Conservation (phyloP, 306 rosid genomes). For the Begonia fuchsioides region DNA sequence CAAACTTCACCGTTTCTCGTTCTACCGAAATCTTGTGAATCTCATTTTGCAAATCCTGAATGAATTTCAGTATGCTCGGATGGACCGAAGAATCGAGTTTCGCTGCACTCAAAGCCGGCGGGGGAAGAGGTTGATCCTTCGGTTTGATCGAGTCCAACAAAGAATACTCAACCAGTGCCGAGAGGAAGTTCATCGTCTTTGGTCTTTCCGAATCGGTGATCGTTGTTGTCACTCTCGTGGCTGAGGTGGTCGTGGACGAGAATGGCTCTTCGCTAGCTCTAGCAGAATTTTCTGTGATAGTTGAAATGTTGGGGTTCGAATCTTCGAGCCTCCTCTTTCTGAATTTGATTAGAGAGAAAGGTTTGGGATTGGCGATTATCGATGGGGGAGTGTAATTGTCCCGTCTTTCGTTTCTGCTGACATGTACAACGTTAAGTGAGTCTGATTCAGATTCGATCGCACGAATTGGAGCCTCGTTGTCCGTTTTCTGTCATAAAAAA, state of each 20-base stretch:
- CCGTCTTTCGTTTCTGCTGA: conserved; percentile 66
- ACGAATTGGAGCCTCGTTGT: conserved; percentile 29
- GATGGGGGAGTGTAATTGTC: conserved; percentile 35
- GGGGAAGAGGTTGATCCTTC: conserved; percentile 23
- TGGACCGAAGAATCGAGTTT: conserved; percentile 37
- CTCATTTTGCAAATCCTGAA: conserved; percentile 56
- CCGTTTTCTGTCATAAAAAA: conserved; percentile 36
- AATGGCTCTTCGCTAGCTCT: conserved; percentile 46
- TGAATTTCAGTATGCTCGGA: conserved; percentile 51
- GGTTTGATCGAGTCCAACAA: conserved; percentile 68
- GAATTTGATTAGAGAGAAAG: conserved; percentile 45
- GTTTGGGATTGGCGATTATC: conserved; percentile 35
- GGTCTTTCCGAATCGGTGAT: conserved; percentile 7
- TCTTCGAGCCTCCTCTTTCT: conserved; percentile 56
- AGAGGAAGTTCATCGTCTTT: conserved; percentile 54
- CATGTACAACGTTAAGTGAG: conserved; percentile 31
- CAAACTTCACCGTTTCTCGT: conserved; percentile 69
- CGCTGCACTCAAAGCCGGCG: conserved; percentile 29
- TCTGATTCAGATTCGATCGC: conserved; percentile 51
- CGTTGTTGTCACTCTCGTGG: conserved; percentile 22
- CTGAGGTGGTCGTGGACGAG: conserved; percentile 61
- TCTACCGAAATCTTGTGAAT: conserved; percentile 50
- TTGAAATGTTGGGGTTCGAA: conserved; percentile 31
- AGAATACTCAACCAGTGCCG: conserved; percentile 81
- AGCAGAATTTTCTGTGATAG: conserved; percentile 51